phyloP scores from a whole-genome alignment of 139 green algal species.

The Chlamydomonas sp. region DNA sequence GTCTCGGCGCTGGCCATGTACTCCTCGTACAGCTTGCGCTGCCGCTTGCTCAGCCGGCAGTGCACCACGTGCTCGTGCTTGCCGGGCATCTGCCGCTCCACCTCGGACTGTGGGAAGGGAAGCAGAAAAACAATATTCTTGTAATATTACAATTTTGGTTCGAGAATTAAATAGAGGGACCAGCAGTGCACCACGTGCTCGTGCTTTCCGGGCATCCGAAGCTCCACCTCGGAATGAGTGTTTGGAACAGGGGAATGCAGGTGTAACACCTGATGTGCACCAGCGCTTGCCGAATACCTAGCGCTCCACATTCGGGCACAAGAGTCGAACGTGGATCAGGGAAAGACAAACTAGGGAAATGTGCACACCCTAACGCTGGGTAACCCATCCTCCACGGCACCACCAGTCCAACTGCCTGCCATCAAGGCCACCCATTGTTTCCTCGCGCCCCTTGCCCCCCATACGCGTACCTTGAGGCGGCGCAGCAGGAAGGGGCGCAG shows the following conservation, averaged over 20 bases:
- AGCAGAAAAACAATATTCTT: not conserved
- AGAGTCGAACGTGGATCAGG: not conserved
- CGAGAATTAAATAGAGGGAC: not conserved
- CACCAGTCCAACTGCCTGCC: no score
- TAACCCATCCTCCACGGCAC: no score
- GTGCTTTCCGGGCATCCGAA: slow-evolving; percentile 92
- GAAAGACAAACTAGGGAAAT: not conserved
- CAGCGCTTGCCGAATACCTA: no score
- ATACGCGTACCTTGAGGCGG: slow-evolving; percentile 69
- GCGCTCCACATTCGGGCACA: no score
- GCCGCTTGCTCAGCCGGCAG: slow-evolving; percentile 72
- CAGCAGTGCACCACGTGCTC: slow-evolving; percentile 94
- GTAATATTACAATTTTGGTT: not conserved
- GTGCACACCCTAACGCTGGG: no score
- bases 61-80: slow-evolving; percentile 97
- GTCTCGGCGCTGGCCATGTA: slow-evolving; percentile 91
- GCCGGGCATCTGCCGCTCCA: slow-evolving; percentile 94
- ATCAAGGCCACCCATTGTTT: no score
- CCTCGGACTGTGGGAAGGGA: slow-evolving; percentile 62
- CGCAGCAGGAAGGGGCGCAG: slow-evolving; percentile 97
- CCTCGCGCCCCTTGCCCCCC: not conserved
- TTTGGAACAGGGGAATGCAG: no score
- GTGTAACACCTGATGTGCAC: no score
- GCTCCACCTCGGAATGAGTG: slow-evolving; percentile 84
- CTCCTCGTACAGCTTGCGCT: slow-evolving; percentile 96